Conservation (phyloP, 2,329 filamentous ascomycete species). For the Nemania sp. region DNA sequence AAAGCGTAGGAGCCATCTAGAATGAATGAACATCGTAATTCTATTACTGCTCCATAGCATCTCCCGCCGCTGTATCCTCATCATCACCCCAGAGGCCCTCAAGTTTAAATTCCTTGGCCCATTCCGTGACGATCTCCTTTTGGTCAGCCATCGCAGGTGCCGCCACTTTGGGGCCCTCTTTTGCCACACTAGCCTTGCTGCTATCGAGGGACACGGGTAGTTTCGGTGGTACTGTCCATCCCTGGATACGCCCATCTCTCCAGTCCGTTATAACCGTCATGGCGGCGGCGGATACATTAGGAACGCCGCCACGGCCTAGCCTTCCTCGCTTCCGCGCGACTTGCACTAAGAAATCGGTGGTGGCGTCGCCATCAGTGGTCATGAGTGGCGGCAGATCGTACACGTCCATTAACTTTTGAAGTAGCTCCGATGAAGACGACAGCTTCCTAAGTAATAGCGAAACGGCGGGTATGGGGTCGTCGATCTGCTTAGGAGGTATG, state of each 20-base stretch:
- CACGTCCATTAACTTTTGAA: slow-evolving; percentile 82
- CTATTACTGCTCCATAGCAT: slow-evolving; percentile 65
- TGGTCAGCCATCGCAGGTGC: slow-evolving; percentile 60
- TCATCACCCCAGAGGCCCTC: slow-evolving; percentile 89
- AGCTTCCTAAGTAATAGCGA: slow-evolving; percentile 85
- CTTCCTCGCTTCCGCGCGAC: slow-evolving; percentile 93
- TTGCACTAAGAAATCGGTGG: slow-evolving; percentile 92
- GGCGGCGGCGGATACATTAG: slow-evolving; percentile 87
- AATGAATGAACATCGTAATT: slow-evolving; percentile 18
- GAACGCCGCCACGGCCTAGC: slow-evolving; percentile 87
- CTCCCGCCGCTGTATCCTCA: slow-evolving; percentile 51
- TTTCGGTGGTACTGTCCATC: slow-evolving; percentile 84
- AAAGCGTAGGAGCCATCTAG: background rate
- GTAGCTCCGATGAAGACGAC: slow-evolving; percentile 76
- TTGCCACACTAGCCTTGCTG: slow-evolving; percentile 18
- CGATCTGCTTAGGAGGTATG: slow-evolving; percentile 92
- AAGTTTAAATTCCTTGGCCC: slow-evolving; percentile 94
- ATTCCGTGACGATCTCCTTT: slow-evolving; percentile 79
- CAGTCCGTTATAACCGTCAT: slow-evolving; percentile 97
- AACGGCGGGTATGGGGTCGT: slow-evolving; percentile 90
- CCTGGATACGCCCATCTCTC: slow-evolving; percentile 94
- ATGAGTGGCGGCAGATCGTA: slow-evolving; percentile 88
- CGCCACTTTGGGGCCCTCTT: slow-evolving; percentile 12
- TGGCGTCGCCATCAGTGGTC: slow-evolving; percentile 76
- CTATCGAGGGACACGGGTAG: slow-evolving; percentile 64